phyloP scores from a whole-genome alignment of 495 filamentous ascomycete species.

The Massariosphaeria phaeospora region DNA sequence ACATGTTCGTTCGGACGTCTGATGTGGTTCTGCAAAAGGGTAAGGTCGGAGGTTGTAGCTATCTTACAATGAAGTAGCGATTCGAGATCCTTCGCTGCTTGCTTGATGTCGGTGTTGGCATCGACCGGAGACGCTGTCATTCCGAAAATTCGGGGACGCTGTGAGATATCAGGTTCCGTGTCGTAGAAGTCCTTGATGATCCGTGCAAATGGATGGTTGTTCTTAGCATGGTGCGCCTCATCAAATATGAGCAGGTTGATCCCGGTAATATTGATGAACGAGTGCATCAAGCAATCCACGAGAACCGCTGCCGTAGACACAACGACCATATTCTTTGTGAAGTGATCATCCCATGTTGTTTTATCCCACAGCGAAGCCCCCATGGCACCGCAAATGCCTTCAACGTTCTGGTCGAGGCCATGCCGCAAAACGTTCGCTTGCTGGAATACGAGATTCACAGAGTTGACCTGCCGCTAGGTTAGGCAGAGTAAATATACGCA shows the following conservation, averaged over 20 bases:
- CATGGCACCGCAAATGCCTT: conserved; percentile 73
- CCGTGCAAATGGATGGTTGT: conserved; percentile 85
- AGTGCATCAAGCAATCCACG: conserved; percentile 68
- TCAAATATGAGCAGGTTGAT: conserved; percentile 95
- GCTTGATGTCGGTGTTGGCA: conserved; percentile 63
- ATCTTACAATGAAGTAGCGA: conserved; percentile 72
- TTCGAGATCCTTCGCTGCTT: conserved; percentile 66
- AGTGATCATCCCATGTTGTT: conserved; percentile 63
- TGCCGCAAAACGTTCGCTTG: conserved; percentile 76
- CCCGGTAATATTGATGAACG: conserved; percentile 72
- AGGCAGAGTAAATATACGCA: background rate
- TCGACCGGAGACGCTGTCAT: conserved; percentile 99
- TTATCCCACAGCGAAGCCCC: conserved; percentile 61
- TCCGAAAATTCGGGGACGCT: conserved; percentile 77
- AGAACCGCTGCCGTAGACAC: conserved; percentile 92
- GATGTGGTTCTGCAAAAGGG: conserved; percentile 55
- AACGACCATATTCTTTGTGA: conserved; percentile 73
- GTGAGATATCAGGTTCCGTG: conserved; percentile 39
- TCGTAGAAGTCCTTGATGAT: conserved; percentile 84
- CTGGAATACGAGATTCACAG: conserved; percentile 85
- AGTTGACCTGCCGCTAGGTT: conserved; percentile 60
- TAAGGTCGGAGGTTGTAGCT: conserved; percentile 67
- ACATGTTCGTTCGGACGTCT: conserved; percentile 57
- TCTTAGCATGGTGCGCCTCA: conserved; percentile 95
- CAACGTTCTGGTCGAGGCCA: conserved; percentile 77